These are phyloP conservation scores for Lathyrus sativus DNA, from an alignment of 306 rosid genomes.

Conservation along the genomic window DNA sequence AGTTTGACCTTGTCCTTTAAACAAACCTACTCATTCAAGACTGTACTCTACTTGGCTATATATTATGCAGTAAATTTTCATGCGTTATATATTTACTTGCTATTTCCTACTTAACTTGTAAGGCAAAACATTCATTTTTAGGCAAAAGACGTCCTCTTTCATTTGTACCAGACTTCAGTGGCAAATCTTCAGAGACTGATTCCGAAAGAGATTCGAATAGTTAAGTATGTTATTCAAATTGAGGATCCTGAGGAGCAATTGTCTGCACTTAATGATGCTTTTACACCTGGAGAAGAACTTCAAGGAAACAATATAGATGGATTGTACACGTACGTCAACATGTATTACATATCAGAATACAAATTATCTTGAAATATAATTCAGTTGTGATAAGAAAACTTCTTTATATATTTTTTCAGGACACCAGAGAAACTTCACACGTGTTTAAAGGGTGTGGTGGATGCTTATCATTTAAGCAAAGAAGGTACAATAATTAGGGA, in stretches of 20 bases:
- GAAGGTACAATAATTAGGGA: constrained; percentile 83
- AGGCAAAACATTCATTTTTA: constrained; percentile 35
- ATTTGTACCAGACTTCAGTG: constrained; percentile 74
- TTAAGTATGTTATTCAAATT: constrained; percentile 73
- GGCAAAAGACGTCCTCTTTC: constrained; percentile 84
- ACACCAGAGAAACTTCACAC: constrained; percentile 83
- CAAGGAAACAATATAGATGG: constrained; percentile 74
- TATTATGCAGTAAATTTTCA: not conserved
- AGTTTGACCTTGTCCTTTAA: constrained; percentile 22
- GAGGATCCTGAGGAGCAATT: constrained; percentile 76
- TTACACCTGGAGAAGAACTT: constrained; percentile 91
- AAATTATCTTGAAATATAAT: constrained; percentile 5
- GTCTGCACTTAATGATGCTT: constrained; percentile 71
- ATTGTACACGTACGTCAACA: constrained; percentile 83
- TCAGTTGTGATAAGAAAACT: not conserved
- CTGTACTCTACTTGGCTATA: constrained; percentile 12
- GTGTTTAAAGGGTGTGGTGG: constrained; percentile 67
- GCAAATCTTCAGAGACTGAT: constrained; percentile 80
- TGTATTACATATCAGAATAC: constrained; percentile 37
- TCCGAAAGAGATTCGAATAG: constrained; percentile 88
- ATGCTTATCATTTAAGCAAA: constrained; percentile 77
- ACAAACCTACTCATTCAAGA: constrained; percentile 21
- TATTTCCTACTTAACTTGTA: constrained; percentile 19
- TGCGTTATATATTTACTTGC: not conserved
- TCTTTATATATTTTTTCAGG: constrained; percentile 45